Conservation (phyloP, 306 rosid genomes). For the Hippophae tibetana region DNA sequence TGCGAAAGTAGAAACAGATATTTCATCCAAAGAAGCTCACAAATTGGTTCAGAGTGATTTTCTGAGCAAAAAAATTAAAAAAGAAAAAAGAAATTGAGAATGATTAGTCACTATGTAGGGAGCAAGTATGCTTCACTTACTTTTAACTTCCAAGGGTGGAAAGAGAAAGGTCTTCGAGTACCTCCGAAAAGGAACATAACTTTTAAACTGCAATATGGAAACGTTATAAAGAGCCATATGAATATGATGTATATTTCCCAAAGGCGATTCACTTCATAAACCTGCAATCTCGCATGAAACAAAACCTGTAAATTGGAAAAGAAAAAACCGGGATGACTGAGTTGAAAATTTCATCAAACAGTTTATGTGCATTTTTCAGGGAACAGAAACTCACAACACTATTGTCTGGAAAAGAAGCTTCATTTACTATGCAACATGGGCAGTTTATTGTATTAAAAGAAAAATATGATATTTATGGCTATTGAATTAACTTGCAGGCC, state of each 20-base stretch:
- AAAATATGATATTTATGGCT: no score
- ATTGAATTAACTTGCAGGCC: no score
- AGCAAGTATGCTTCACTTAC: conserved; percentile 30
- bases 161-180: conserved; percentile 23
- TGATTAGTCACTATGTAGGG: background rate
- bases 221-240: conserved; percentile 34
- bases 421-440: no score
- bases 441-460: no score
- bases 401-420: background rate
- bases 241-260: background rate
- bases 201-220: conserved; percentile 28
- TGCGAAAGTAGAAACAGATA: background rate
- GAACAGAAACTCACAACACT: background rate
- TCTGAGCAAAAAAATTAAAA: no score
- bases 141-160: conserved; percentile 30
- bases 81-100: background rate
- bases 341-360: conserved; percentile 39
- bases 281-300: conserved; percentile 9
- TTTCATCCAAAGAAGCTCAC: no score
- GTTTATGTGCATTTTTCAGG: conserved; percentile 13
- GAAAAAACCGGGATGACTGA: background rate
- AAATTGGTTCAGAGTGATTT: no score
- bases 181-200: conserved; percentile 32
- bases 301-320: background rate
- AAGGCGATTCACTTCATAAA: conserved; percentile 5